Evolutionary conservation across 2,329 filamentous ascomycete species (phyloP), one percentile per base, ranked within the genome.

Genomic region (Alternaria metachromatica): DNA sequence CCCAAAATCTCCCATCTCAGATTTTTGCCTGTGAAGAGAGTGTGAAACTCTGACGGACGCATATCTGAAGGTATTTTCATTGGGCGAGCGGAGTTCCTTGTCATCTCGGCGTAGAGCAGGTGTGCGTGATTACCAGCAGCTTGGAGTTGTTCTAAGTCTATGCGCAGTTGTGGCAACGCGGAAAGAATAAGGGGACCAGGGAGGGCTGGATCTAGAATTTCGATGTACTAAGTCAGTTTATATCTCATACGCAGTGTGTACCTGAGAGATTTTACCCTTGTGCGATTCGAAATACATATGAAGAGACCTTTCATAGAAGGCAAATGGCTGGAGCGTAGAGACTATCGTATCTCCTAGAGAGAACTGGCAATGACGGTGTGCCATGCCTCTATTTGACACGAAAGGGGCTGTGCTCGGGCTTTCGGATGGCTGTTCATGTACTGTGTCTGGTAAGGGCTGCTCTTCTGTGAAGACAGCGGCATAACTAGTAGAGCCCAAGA

Each of bases 401-500:
- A 74, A 72, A 23, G 73, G 73, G 9, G 72, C 71, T 10, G 66
- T 62, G 59, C 62, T 73, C 43, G 72, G 64, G 11, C 67, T 64
- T 41, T 77, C 70, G 15, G 71, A 65, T 41, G 74, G 73, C 46
- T 78, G 74, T 50, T 76, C 72, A 58, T 77, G 72, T 15, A 76
- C 60, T 18, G 74, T 72, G 6, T 77, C 71, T 20, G 74, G 72
- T 30, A 79, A 62, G 3, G 76, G 71, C 8, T 66, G 66, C 28
- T 78, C 71, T 57, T 76, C 75, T 3, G 72, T 73, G 43, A 79
- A 79, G 0, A 79, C 75, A 41, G 72, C 73, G 6, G 77, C 76
- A 67, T 79, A 79, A 60, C 77, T 79, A 8, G 77, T 79, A 8
- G 76, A 79, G 2, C 76, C 77, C 15, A 79, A 65, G 55, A 76